Evolutionary conservation across 139 green algal species (phyloP), one percentile per base, ranked within the genome.

Genomic region (Nannochloris sp.): DNA sequence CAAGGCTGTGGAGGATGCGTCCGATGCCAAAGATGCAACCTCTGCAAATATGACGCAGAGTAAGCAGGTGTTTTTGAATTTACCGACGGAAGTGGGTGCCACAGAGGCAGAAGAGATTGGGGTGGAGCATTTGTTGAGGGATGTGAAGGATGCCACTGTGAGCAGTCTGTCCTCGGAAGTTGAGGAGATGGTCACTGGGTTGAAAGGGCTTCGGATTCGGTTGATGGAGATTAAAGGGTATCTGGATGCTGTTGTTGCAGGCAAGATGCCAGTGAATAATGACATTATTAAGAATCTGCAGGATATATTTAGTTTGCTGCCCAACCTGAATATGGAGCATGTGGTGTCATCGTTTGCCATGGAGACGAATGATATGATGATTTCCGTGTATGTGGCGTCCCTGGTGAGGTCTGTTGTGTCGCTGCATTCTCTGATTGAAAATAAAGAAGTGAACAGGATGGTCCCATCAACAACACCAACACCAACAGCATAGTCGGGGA

Each of bases 301-400:
- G 70, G 90, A 98, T 69, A 85, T 95, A 20, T 96, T 97, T 83
- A 97, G 96, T 73, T 76, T 97, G 67, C 79, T 98, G 68, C 94
- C 94, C 51, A 98, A 97, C 76, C 84, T 99, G 71, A 94, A 91
- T 58, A 77, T 93, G 16, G 79, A 88, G 30, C 74, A 87, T 40
- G 78, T 98, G 30, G 71, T 82, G 9, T 44, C 36, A 5, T 74
- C 75, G 3, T 82, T 85, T 66, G 74, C 87, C 63, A 84, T 96
- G 30, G 91, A 96, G 76, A 82, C 76, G 60, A 99, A 98, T 69
- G 94, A 99, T 85, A 97, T 97, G 94, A 96, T 96, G 89, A 75
- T 93, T 64, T 82, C 77, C 31, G 85, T 97, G 46, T 99, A 99
- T 82, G 53, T 97, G 56, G 79, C 91, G 0, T 91, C 87, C 2